Evolutionary conservation across 2,329 filamentous ascomycete species (phyloP), one percentile per base, ranked within the genome.

Genomic region (Aspergillus terreus): DNA sequence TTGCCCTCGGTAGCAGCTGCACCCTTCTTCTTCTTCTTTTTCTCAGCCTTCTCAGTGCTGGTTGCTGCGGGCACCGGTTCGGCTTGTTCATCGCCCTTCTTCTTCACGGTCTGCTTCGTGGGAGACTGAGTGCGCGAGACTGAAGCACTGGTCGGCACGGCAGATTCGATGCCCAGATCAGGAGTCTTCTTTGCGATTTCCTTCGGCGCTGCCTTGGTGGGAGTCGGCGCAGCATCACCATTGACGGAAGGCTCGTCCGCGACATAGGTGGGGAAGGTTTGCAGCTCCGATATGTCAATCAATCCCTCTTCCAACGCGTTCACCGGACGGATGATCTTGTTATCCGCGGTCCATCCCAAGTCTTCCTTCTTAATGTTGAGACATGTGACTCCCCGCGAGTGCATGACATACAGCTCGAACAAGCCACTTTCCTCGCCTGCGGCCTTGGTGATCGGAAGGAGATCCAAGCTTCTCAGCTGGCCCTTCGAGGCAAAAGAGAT

Each of bases 401-500:
- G 92, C 87, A 96, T 95, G 30, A 90, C 88, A 68, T 99, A 99
- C 9, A 99, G 80, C 75, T 99, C 94, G 64, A 99, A 97, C 12
- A 96, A 75, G 0, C 86, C 84, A 14, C 83, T 83, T 57, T 94
- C 87, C 19, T 87, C 74, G 12, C 65, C 69, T 9, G 61, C 68
- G 49, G 70, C 63, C 54, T 78, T 77, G 55, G 83, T 81, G 50
- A 86, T 82, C 32, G 86, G 84, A 23, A 97, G 81, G 64, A 99
- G 90, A 64, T 96, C 91, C 50, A 99, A 76, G 68, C 92, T 97
- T 69, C 94, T 85, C 46, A 99, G 82, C 60, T 90, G 80, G 12
- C 94, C 92, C 67, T 90, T 90, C 63, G 88, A 87, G 48, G 84
- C 85, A 61, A 97, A 92, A 2, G 92, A 96, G 70, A 95, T 94